Percentiles rank a stretch among this genome's conserved stretches.
Evolutionary conservation across 768 basidiomycete species (phyloP).

Genomic region (Russula sp.): DNA sequence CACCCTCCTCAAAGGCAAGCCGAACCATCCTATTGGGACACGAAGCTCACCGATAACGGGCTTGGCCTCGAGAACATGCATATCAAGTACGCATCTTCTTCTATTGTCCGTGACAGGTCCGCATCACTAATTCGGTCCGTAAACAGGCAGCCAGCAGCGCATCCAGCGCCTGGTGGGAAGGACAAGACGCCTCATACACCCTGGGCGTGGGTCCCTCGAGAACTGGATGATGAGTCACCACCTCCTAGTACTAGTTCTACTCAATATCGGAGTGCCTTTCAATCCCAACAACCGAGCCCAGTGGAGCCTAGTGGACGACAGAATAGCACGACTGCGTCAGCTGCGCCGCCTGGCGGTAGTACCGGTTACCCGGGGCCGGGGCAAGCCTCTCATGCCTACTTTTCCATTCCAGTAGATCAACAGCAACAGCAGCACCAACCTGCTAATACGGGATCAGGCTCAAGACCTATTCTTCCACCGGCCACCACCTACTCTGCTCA

Average conservation of each 20-base stretch:
- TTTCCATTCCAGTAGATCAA: slow-evolving; percentile 21
- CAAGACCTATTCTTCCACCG: slow-evolving; percentile 23
- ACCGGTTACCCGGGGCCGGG: slow-evolving; percentile 25
- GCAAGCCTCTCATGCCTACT: slow-evolving; percentile 23
- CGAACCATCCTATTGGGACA: slow-evolving; percentile 63
- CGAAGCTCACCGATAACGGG: slow-evolving; percentile 57
- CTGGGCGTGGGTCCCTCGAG: slow-evolving; percentile 69
- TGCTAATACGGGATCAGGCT: background rate
- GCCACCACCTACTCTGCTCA: slow-evolving; percentile 27
- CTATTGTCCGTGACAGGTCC: background rate
- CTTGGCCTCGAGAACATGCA: slow-evolving; percentile 66
- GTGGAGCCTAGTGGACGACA: slow-evolving; percentile 7
- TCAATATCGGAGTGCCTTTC: slow-evolving; percentile 23
- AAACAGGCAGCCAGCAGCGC: slow-evolving; percentile 8
- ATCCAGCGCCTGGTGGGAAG: slow-evolving; percentile 9
- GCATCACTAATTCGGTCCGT: slow-evolving; percentile 3
- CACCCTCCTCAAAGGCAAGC: slow-evolving; percentile 69
- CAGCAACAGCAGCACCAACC: slow-evolving; percentile 12
- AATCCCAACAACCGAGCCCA: slow-evolving; percentile 27
- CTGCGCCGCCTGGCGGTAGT: background rate
- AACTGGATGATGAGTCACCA: slow-evolving; percentile 38
- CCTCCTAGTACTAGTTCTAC: slow-evolving; percentile 20
- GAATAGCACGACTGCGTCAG: background rate
- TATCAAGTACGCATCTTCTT: slow-evolving; percentile 48
- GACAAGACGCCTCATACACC: slow-evolving; percentile 53